phyloP scores from a whole-genome alignment of 164 flowering plant genomes.

The Liriodendron chinense region DNA sequence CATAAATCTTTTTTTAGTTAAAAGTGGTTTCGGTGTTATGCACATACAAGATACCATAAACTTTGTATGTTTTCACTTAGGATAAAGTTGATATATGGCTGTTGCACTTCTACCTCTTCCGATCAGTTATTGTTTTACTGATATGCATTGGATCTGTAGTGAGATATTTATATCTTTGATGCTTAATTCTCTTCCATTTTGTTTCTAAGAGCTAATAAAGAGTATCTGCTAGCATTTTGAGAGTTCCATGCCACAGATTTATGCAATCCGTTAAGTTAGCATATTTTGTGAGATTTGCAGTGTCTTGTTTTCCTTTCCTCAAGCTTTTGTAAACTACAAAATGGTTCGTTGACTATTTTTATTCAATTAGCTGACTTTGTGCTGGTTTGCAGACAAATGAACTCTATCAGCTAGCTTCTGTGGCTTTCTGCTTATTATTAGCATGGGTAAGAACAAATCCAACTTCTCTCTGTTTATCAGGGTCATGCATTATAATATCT shows the following conservation, averaged over 20 bases:
- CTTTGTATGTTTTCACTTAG: neutral
- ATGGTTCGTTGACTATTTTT: neutral
- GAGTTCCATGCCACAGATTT: too few relatives aligned
- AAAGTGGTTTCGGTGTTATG: neutral
- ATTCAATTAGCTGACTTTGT: neutral
- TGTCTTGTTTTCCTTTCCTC: neutral
- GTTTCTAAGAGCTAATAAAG: neutral
- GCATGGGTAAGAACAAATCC: conserved; percentile 70
- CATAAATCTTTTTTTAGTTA: neutral
- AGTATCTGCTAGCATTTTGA: too few relatives aligned
- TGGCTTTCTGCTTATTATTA: conserved; percentile 88
- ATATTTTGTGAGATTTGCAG: neutral
- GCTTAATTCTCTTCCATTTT: neutral
- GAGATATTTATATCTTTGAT: too few relatives aligned
- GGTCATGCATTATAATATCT: neutral
- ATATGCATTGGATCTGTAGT: too few relatives aligned
- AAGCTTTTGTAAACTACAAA: neutral
- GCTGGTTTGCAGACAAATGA: conserved; percentile 75
- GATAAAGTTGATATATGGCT: neutral
- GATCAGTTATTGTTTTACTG: neutral
- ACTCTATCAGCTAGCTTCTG: conserved; percentile 94
- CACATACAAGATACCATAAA: neutral
- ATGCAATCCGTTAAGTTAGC: too few relatives aligned
- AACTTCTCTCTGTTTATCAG: neutral
- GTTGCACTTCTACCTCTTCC: neutral